Percentiles rank a stretch among this genome's conserved stretches.
phyloP scores from a whole-genome alignment of 345 rosid genomes.

The Eucalyptus tenuipes region DNA sequence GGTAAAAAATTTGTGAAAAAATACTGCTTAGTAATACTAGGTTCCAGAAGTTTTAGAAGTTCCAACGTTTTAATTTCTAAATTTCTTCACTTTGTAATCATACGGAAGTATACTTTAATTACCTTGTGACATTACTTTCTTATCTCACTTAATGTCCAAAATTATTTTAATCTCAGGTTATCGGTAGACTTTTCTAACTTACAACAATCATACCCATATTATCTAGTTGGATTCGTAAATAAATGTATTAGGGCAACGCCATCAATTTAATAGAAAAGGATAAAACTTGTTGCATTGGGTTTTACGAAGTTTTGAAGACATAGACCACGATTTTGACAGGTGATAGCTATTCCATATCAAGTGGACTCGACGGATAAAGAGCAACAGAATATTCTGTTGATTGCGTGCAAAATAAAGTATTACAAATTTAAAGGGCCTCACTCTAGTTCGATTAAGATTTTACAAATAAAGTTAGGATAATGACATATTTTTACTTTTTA shows the following conservation, averaged over 20 bases:
- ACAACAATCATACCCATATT: neutral
- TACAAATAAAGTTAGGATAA: neutral
- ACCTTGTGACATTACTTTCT: neutral
- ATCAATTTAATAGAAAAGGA: neutral
- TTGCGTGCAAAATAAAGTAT: neutral
- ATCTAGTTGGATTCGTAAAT: neutral
- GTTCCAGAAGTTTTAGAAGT: neutral
- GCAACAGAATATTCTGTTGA: neutral
- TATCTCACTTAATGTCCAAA: neutral
- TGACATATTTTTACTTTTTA: neutral
- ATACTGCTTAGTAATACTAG: neutral
- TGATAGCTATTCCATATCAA: neutral
- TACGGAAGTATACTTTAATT: neutral
- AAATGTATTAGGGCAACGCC: neutral
- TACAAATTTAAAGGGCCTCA: neutral
- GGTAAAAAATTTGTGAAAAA: too few relatives aligned
- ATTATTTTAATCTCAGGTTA: neutral
- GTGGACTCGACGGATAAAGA: neutral
- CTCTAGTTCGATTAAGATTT: neutral
- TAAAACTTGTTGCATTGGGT: neutral
- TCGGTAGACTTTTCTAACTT: neutral
- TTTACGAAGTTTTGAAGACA: neutral
- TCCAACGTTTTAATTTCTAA: neutral
- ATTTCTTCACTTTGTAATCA: neutral
- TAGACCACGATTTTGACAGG: neutral